Evolutionary conservation across 495 filamentous ascomycete species (phyloP), one percentile per base, ranked within the genome.

Genomic region (Aspergillus taichungensis): DNA sequence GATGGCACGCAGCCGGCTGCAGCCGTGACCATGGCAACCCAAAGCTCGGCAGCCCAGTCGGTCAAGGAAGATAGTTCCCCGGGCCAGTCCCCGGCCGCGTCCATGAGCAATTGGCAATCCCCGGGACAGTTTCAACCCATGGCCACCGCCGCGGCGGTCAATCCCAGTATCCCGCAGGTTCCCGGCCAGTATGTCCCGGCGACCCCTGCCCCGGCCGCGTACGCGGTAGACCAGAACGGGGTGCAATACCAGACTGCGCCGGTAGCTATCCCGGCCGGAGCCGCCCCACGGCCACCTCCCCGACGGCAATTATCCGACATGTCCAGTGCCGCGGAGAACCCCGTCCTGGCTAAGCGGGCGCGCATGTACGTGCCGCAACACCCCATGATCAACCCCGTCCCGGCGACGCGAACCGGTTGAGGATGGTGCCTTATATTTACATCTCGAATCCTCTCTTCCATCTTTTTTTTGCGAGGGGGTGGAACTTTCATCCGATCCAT

Each of bases 21-120:
- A 9, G 57, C 75, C 1, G 71, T 70, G n/a, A 72, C 72, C 34
- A 67, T 73, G 63, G 55, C 67, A 38, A 55, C 56, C 18, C 78
- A 77, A 45, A 68, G 54, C 44, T 79, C 82, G 13, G 70, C 72
- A 34, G 66, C 64, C 7, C 79, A 77, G 31, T 80, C 80, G 3
- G 63, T 90, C 47, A 94, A 94, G 56, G 85, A 89, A 50, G 87
- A 91, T 51, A 80, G 82, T 38, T 88, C 88, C 18, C 87, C 88
- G 6, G 83, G 80, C 46, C 81, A 83, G 53, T 88, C 84, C 10
- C 83, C 85, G 14, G 75, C 80, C 7, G 81, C 80, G 1, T 80
- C 80, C 4, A 74, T 78, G 45, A 82, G 71, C 40, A 77, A 71
- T 40, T 88, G 84, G 84, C 82, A 88, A 59, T 87, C 85, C 14